Evolutionary conservation across 225 moss, liverwort and hornwort species (phyloP), one percentile per base, ranked within the genome.

Genomic region (Marchantia paleacea): DNA sequence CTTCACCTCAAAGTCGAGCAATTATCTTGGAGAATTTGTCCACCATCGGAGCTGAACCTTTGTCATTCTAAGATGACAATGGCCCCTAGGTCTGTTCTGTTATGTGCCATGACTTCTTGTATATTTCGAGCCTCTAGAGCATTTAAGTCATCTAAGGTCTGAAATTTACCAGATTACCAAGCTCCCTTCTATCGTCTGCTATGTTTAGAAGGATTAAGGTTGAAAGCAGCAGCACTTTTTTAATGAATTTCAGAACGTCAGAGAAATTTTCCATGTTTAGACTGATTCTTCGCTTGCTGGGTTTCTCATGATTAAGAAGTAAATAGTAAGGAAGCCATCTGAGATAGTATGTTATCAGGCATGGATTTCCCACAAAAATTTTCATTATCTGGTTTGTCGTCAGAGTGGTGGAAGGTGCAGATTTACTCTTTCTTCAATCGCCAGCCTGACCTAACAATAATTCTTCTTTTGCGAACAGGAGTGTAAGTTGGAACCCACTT

Each of bases 401-500:
- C 8, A 10, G 22, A 12, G 19, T 8, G 52, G 52, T 10, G 15
- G 51, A 13, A 4, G 14, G 11, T 53, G 10, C 26, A 54, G 1
- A 14, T 26, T 12, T 10, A 14, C 7, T 26, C 11, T 49, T 19
- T 5, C 12, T 10, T 39, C 16, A 10, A 16, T 12, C 10, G 11
- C 19, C 3, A 7, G 16, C 26, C 63, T 47, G 25, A 25, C 50
- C 24, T 50, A 65, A 52, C 24, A 12, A 12, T 72, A 9, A 49
- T 12, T n/a, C 11, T 10, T 80, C 24, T 19, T 39, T 12, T 29
- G 8, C 52, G 60, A 55, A 55, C 79, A 80, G 80, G 75, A 49
- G 28, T 80, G 80, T 80, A 57, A 78, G 61, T 70, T 89, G 89
- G 79, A 74, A 84, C 79, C 79, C 89, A 31, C 72, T 80, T 53